Evolutionary conservation across 2,329 filamentous ascomycete genomes (phyloP), one percentile per base, ranked within the genome.

Genomic region (Amauroascus verrucosus): DNA sequence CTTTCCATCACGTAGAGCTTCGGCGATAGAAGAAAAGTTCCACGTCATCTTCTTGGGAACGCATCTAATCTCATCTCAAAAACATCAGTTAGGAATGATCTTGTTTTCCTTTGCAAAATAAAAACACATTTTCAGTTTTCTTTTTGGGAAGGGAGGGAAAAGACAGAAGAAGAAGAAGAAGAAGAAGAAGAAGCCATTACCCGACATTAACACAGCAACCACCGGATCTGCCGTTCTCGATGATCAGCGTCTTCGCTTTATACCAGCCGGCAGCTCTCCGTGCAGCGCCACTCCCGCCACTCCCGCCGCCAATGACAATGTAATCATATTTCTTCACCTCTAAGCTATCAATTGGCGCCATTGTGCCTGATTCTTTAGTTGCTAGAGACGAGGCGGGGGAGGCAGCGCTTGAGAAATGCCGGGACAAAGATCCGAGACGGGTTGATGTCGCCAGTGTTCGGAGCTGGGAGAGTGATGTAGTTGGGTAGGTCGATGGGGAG

Each of bases 191-290:
- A 18, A 38, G 30, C 62, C 71, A 59, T n/a, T 66, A 77, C 74
- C 75, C 76, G 59, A 78, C 76, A 61, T 78, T 78, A 53, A 78
- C 75, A 63, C 75, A 77, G 41, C 70, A 74, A 49, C 73, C 75
- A 30, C 75, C 75, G 26, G 70, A 71, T 22, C 68, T 65, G 22
- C 72, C 71, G 57, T 73, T 73, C 60, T 77, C 74, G 40, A 78
- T 68, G 53, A 78, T 70, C 58, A 77, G 58, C 3, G 73, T 75
- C 65, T 76, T 77, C 55, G 71, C 71, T 16, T 71, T 70, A 63
- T 77, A 77, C 72, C 72, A 77, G 16, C 76, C 75, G 16, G 74
- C 69, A 13, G 74, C 75, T 61, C 75, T 67, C 55, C 75, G 70
- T 44, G 71, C 73, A 51, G 74, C 72, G 53, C 72, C 75, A 58